Base-by-base conservation (phyloP, 345 rosid species). In the Firmiana major region DNA sequence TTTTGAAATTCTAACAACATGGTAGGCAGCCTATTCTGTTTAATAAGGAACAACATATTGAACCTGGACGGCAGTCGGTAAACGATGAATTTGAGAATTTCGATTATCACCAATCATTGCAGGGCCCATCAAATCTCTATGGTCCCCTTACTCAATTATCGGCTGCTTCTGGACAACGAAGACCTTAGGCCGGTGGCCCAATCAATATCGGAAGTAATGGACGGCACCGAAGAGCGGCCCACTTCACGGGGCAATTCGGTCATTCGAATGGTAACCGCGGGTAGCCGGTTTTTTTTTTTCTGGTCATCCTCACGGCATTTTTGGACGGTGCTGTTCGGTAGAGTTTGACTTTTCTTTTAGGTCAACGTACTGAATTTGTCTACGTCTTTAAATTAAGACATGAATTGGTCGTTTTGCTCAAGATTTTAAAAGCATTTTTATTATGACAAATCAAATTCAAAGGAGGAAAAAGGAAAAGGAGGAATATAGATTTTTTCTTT, bases 1-100 rank as follows among this genome's bases (percentile, higher is more conserved):
- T n/a, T n/a, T n/a, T n/a, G n/a, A n/a, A n/a, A n/a, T n/a, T n/a
- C n/a, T n/a, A 31, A 31, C 34, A 31, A 31, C 34, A 31, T 31
- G 9, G 9, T 43, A 43, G 46, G 12, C 46, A 43, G 9, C 46
- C 45, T 42, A 7, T 42, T 42, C 45, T 42, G 1, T 42, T 42
- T 42, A 48, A 48, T 12, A 15, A 48, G 3, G 3, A 58, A 16
- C 64, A 36, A 64, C 26, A 36, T 9, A 19, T 17, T 64, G 12
- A 17, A 63, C 21, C n/a, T 63, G 43, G 19, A 63, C n/a, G 66
- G 40, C 3, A 3, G 3, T 31, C 36, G 36, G 97, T 38, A 31
- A 5, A 31, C 31, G 42, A 31, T 31, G 9, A 34, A 60, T 58
- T 59, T 59, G 36, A n/a, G n/a, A n/a, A n/a, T n/a, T n/a, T n/a